Evolutionary conservation across 352 stramenopile genomes (phyloP), one percentile per base, ranked within the genome.

Genomic region (Globisporangium abappressorium): DNA sequence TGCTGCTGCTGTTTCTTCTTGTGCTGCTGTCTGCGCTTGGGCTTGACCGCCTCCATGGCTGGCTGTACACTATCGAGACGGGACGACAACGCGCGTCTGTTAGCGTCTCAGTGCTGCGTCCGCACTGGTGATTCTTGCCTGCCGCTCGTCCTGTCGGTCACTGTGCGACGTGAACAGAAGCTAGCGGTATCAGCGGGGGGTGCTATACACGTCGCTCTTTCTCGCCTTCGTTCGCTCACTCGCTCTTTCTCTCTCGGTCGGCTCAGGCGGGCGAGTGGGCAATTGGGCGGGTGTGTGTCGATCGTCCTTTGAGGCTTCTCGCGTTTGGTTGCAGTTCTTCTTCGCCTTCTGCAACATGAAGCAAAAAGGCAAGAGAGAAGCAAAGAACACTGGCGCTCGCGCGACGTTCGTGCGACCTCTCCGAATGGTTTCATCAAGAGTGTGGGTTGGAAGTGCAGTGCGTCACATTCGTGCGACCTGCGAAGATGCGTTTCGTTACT

Each of bases 21-120:
- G 7, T 60, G 54, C 18, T 60, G 54, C 28, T 58, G 53, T 38
- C 33, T 62, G 56, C 33, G 56, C 33, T 62, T 62, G 56, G 56
- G 56, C 56, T 62, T 62, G 56, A 62, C 33, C 33, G 56, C 56
- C 33, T 62, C 56, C 56, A 62, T 62, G 20, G 36, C 33, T 46
- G 26, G 15, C 28, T 46, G 5, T 20, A n/a, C 53, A 18, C 26
- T 61, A 9, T 15, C 28, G 2, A 20, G 53, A 58, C 26, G 7
- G 26, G 20, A 41, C 28, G 53, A 41, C 18, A 12, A 28, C 11
- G 47, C n/a, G 47, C 47, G n/a, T 30, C 47, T 28, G 47, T 24
- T 22, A 26, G 8, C 28, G 55, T 14, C 28, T 61, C 55, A 46
- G 30, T 62, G 56, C 56, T 62, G 33, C 33, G 56, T 49, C n/a